Base-by-base conservation (phyloP, 345 rosid genomes). In the Lepidium didymum region DNA sequence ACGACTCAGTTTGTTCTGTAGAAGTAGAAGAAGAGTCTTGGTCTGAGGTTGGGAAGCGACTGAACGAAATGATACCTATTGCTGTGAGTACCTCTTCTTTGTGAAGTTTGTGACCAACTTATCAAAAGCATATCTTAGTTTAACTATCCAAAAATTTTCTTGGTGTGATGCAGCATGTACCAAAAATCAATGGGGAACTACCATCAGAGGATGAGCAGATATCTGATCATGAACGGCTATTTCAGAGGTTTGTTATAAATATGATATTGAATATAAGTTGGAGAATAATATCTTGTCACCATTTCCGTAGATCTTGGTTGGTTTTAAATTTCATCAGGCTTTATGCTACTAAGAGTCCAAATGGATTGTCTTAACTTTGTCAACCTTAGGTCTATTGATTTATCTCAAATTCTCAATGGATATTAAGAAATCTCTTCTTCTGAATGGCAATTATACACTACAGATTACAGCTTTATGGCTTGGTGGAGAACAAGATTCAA, bases 11-110 rank as follows among this genome's bases (percentile, higher is more conserved):
- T 21, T 62, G 66, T 71, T 54, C 64, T 38, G 76, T 84, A 8
- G 82, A 81, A 29, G 51, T 83, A 51, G 82, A 76, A 60, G 88
- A 86, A 70, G 97, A 86, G 58, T 83, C 71, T 40, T 81, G 76
- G 62, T 54, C 83, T 8, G 97, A 83, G 70, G 76, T 86, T 64
- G 92, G 87, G 67, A 87, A 82, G 74, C 83, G 95, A 64, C 60
- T 90, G 65, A 80, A 82, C 75, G 81, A 85, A 38, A 84, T 90
- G 92, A 78, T 82, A 67, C 89, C 92, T 62, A 56, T 87, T 76
- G 84, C 87, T 61, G 92, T 90, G 78, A 83, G 92, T 80, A 51
- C 64, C 13, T 43, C 55, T 55, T 49, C 40, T 42, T 41, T 55
- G 47, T 73, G 34, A 42, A 15, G 35, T 0, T 50, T 51, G 18